Percentiles rank a stretch among this genome's conserved stretches.
These are phyloP conservation scores for Colletotrichum cereale DNA, from an alignment of 2,329 filamentous ascomycete species.

Conservation along the genomic window DNA sequence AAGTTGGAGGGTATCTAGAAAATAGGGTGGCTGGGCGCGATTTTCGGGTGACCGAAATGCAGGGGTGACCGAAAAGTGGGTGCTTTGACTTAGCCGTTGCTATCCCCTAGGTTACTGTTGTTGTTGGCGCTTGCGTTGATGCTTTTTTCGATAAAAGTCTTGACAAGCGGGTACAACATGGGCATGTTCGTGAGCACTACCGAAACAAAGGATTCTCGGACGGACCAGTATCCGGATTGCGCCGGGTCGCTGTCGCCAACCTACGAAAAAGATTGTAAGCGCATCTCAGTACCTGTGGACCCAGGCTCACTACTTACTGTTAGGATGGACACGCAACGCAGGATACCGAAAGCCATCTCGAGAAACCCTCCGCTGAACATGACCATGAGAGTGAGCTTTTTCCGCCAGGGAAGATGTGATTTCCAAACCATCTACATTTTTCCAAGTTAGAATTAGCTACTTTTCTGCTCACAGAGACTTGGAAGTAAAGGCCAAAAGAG, in stretches of 20 bases:
- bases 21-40: too few relatives aligned
- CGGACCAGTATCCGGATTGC: constrained; percentile 53
- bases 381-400: constrained; percentile 29
- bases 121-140: constrained; percentile 34
- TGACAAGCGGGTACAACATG: constrained; percentile 53
- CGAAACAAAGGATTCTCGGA: constrained; percentile 56
- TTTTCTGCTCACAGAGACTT: not conserved
- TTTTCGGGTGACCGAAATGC: too few relatives aligned
- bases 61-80: too few relatives aligned
- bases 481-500: not conserved
- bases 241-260: constrained; percentile 48
- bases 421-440: constrained; percentile 24
- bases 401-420: constrained; percentile 27
- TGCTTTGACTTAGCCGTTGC: constrained; percentile 28
- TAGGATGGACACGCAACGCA: constrained; percentile 33
- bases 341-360: constrained; percentile 34
- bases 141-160: constrained; percentile 43
- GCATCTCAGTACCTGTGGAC: too few relatives aligned
- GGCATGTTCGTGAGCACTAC: constrained; percentile 55
- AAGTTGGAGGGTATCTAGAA: too few relatives aligned
- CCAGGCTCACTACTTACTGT: not conserved
- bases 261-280: constrained; percentile 37
- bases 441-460: not conserved
- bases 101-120: constrained; percentile 1
- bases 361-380: constrained; percentile 38